Percentiles rank a stretch among this genome's conserved stretches.
Conservation (phyloP, 225 moss, liverwort and hornwort species). For the Rhytidiadelphus loreus region DNA sequence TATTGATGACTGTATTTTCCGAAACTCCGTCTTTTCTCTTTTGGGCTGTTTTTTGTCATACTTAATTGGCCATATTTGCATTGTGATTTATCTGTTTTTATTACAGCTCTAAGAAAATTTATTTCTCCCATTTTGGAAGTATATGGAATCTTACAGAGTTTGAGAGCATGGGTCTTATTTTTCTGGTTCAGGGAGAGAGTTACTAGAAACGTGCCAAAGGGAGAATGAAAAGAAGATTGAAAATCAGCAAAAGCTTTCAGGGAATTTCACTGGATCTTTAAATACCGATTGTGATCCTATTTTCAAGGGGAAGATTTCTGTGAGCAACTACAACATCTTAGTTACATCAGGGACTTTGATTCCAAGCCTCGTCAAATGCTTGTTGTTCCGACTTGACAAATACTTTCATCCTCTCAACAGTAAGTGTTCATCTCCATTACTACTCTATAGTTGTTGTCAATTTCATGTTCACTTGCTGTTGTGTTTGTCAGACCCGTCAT, state of each 20-base stretch:
- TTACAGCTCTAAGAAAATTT: neutral
- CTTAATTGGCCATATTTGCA: neutral
- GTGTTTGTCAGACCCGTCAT: neutral
- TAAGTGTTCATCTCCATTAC: neutral
- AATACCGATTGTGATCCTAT: constrained; percentile 10
- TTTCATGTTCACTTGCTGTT: neutral
- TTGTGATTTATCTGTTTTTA: neutral
- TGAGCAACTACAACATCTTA: constrained; percentile 25
- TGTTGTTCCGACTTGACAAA: constrained; percentile 33
- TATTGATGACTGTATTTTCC: neutral
- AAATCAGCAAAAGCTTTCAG: neutral
- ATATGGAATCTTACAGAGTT: neutral
- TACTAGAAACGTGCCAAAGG: constrained; percentile 7
- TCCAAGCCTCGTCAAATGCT: constrained; percentile 43
- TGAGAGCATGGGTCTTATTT: neutral
- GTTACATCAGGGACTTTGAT: constrained; percentile 40
- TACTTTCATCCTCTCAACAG: constrained; percentile 33
- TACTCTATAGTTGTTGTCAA: neutral
- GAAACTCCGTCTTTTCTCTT: neutral
- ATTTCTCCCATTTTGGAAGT: neutral
- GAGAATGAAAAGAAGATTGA: constrained; percentile 7
- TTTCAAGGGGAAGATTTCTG: neutral
- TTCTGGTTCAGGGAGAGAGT: constrained; percentile 12
- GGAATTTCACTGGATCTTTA: neutral
- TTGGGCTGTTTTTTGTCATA: neutral